Base-by-base conservation (phyloP, 192 early-diverging fungal genomes). In the Allomyces arbusculus region DNA sequence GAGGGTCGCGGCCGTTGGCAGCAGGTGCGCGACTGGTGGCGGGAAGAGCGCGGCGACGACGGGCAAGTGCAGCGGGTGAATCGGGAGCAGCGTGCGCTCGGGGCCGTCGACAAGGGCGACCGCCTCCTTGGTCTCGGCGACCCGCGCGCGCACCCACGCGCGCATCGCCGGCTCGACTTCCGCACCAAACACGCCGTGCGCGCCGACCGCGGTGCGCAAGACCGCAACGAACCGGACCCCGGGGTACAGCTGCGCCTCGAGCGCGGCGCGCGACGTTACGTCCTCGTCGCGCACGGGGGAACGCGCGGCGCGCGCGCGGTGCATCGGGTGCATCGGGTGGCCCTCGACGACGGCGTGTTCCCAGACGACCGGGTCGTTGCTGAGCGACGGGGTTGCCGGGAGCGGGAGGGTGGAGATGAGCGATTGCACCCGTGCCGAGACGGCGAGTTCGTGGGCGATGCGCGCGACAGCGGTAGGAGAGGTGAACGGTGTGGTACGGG, bases 301-400 rank as follows among this genome's bases (percentile, higher is more conserved):
- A 24, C 79, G 67, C 6, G 82, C 75, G 22, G 78, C 71, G 10
- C 85, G 69, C 22, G 83, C 76, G 62, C 82, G 81, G 63, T 85
- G 79, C 85, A 86, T 86, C 75, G 77, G 28, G 23, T 26, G 24
- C 26, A 26, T 81, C n/a, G 83, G 78, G 68, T 86, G 85, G 16
- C 85, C 85, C 63, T 86, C 85, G 10, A 82, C 62, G 20, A 86
- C 71, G 63, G 72, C 70, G 69, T 86, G 83, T 63, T 86, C 85
- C 85, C 85, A 86, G 44, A 80, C 82, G 12, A 84, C 66, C 12
- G 75, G 73, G 1, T 75, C 69, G 1, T 82, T 80, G 0, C 28
- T 22, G 11, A 78, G 61, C 11, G 70, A 63, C 22, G 75, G 78
- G 33, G 33, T 7, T 3, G 0, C 5, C 8, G 33, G 33, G 33